phyloP scores from a whole-genome alignment of 345 rosid species.

The Punica granatum region DNA sequence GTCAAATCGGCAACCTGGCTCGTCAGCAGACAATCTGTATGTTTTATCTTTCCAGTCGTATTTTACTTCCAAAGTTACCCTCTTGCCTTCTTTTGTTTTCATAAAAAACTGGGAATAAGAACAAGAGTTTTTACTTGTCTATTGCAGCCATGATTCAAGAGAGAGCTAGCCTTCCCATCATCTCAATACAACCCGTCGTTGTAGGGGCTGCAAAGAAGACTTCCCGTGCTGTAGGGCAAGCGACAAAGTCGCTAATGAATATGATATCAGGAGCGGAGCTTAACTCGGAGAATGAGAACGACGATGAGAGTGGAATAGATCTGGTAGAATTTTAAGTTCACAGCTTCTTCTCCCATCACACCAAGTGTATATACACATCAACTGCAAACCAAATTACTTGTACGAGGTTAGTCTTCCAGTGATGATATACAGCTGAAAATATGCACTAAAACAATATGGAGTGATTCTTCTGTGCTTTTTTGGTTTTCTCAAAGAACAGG shows the following conservation, averaged over 20 bases:
- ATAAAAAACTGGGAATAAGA: not conserved
- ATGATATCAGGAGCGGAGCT: conserved; percentile 49
- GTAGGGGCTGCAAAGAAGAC: conserved; percentile 77
- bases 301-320: conserved; percentile 25
- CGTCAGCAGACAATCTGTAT: conserved; percentile 76
- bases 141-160: conserved; percentile 84
- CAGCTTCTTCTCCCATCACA: conserved; percentile 4
- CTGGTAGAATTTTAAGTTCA: conserved; percentile 13
- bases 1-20: conserved; percentile 71
- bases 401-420: not conserved
- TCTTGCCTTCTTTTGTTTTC: not conserved
- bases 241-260: conserved; percentile 61
- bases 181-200: conserved; percentile 75
- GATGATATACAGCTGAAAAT: not conserved
- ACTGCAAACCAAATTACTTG: not conserved
- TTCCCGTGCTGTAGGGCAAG: conserved; percentile 68
- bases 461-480: not conserved
- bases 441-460: not conserved
- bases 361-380: conserved; percentile 8
- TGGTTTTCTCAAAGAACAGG: not conserved
- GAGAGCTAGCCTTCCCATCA: conserved; percentile 72
- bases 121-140: conserved; percentile 1
- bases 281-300: conserved; percentile 23
- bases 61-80: not conserved
- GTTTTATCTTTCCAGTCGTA: conserved; percentile 13